Evolutionary conservation across 2,329 filamentous ascomycete species (phyloP), one percentile per base, ranked within the genome.

Genomic region (Elsinoe perseae): DNA sequence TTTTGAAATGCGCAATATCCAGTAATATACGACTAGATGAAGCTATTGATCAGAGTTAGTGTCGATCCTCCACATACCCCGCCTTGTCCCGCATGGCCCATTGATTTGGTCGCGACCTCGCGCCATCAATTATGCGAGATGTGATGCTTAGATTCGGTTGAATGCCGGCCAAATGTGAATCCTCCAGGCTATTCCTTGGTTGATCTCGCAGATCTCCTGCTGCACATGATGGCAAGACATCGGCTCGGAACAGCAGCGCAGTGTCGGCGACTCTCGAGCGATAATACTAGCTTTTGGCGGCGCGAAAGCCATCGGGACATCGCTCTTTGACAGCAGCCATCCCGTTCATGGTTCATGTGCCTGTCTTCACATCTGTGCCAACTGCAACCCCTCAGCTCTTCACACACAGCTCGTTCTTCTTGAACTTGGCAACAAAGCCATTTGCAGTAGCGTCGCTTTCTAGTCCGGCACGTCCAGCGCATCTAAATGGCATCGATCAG

Each of bases 41-140:
- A 44, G 44, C 44, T 30, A 50, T 50, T 32, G 44, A 50, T 4
- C 16, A 16, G 28, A 50, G 21, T 50, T 50, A 50, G 25, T 32
- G 44, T 7, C 27, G 44, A n/a, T 25, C 44, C 44, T 50, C 44
- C 44, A 50, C 44, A 50, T 50, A 50, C 44, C 44, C 44, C 44
- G 44, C 44, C 44, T 32, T 50, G 9, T 21, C 44, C 44, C 44
- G 44, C 44, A 50, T 18, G 4, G 10, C 44, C 38, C 44, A 32
- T 50, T 12, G 16, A 25, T n/a, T 18, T 50, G 25, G 44, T 50
- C 14, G 25, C 18, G 12, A 12, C 27, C 12, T 30, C 14, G 25
- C 21, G 44, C 32, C 25, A 50, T 30, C 27, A 32, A 20, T 32
- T 32, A 32, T 50, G 44, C 44, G 18, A 50, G 44, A 50, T 50